These are phyloP conservation scores for Mycena citricolor DNA, from an alignment of 1,284 basidiomycete species.

Conservation along the genomic window DNA sequence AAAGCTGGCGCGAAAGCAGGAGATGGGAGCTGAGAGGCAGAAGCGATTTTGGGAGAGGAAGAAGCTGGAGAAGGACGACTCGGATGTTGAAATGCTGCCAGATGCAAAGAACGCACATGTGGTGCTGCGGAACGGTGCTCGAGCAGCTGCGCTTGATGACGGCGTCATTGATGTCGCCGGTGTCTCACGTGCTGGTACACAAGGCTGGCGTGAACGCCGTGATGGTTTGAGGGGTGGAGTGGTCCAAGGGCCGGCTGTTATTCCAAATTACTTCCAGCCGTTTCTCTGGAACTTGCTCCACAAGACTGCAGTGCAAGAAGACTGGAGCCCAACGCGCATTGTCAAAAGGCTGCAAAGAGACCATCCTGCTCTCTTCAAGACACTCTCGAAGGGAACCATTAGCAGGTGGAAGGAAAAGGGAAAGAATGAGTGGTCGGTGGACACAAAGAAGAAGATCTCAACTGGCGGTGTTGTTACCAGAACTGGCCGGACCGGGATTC, in stretches of 20 bases:
- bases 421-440: conserved; percentile 3
- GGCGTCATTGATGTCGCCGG: background rate
- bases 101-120: conserved; percentile 1
- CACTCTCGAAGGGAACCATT: background rate
- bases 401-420: conserved; percentile 5
- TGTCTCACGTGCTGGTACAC: background rate
- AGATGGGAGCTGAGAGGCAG: conserved; percentile 1
- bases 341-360: background rate
- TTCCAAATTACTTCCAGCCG: conserved; percentile 4
- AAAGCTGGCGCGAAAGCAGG: background rate
- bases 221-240: conserved; percentile 7
- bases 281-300: conserved; percentile 2
- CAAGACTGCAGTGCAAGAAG: background rate
- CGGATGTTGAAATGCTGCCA: background rate
- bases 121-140: background rate
- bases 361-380: conserved; percentile 6
- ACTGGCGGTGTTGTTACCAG: background rate
- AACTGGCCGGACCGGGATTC: conserved; percentile 7
- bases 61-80: conserved; percentile 5
- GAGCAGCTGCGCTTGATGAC: background rate
- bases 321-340: conserved; percentile 1
- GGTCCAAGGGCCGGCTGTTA: background rate
- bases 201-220: conserved; percentile 5
- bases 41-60: conserved; percentile 8
- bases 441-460: conserved; percentile 3